Base-by-base conservation (phyloP, 2,329 filamentous ascomycete genomes). In the Penicillium sp. region DNA sequence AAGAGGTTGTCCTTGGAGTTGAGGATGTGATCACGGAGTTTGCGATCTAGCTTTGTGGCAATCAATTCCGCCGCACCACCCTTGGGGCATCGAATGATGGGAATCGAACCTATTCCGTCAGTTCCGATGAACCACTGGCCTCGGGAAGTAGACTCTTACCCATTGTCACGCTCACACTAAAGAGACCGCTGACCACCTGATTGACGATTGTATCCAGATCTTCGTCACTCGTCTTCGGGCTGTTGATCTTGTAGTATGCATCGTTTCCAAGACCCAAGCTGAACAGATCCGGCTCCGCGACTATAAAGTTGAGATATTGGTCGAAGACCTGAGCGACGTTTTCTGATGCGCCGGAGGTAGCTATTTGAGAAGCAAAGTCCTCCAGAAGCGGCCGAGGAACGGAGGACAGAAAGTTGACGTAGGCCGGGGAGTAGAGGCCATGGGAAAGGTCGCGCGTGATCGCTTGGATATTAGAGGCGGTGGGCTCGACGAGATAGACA, bases 1-100 rank as follows among this genome's bases (percentile, higher is more conserved):
- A 98, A 98, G 4, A 98, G 78, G 59, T 96, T 97, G 62, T 96
- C 91, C 71, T 96, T 97, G 9, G 91, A 95, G 67, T 97, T 97
- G 48, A 98, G 77, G 37, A 97, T 87, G 63, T 98, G 93, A 59
- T 98, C 93, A 58, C 93, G 83, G 15, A 98, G 79, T 65, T 97
- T 98, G 45, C 93, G 83, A 63, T 98, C 93, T 16, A 98, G 80
- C 60, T 94, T 95, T 10, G 87, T 86, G 10, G 89, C 86, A 51
- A 98, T 94, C 75, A 95, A 85, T 62, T 97, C 91, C 10, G 93
- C 91, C 3, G 93, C 88, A 23, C 88, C 90, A 34, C 85, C 88
- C 62, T 93, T 95, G 5, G 93, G 90, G 60, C 88, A 96, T 52
- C 93, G 78, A 58, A 98, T 97, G 53, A 98, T 89, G 5, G 93